These are phyloP conservation scores for Xylaria castorea DNA, from an alignment of 495 filamentous ascomycete genomes.

Conservation along the genomic window DNA sequence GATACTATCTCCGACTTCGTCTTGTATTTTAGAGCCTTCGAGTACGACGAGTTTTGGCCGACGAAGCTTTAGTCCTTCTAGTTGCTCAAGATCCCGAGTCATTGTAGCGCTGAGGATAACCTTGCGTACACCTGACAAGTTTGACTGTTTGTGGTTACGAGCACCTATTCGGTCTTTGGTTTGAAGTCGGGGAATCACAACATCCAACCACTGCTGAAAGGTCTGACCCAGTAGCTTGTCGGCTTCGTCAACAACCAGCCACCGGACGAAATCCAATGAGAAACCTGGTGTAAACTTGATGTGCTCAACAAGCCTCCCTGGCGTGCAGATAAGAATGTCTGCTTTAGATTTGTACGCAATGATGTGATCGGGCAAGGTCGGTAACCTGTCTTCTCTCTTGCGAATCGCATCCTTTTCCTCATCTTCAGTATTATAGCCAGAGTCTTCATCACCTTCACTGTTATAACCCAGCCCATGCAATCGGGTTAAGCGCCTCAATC, in stretches of 20 bases:
- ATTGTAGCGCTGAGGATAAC: conserved; percentile 91
- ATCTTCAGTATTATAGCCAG: conserved; percentile 40
- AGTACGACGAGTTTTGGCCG: conserved; percentile 80
- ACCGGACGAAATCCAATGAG: conserved; percentile 73
- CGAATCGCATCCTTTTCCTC: conserved; percentile 38
- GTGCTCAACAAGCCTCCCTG: conserved; percentile 91
- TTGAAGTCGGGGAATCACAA: conserved; percentile 71
- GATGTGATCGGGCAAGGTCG: conserved; percentile 65
- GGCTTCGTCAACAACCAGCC: conserved; percentile 93
- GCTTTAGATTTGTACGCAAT: conserved; percentile 70
- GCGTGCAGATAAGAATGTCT: conserved; percentile 90
- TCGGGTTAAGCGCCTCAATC: conserved; percentile 28
- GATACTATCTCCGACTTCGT: conserved; percentile 36
- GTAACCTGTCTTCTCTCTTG: conserved; percentile 39
- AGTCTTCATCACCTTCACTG: conserved; percentile 30
- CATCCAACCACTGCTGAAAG: conserved; percentile 88
- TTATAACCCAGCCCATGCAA: conserved; percentile 12
- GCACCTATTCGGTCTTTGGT: conserved; percentile 44
- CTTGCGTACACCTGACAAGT: conserved; percentile 64
- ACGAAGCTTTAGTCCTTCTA: conserved; percentile 74
- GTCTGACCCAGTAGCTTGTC: conserved; percentile 89
- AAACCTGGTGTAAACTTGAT: conserved; percentile 83
- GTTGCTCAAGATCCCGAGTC: conserved; percentile 82
- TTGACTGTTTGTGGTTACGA: conserved; percentile 58
- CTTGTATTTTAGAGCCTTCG: conserved; percentile 53